These are phyloP conservation scores for Solanum phureja DNA, from an alignment of 257 asterid genomes.

Conservation along the genomic window DNA sequence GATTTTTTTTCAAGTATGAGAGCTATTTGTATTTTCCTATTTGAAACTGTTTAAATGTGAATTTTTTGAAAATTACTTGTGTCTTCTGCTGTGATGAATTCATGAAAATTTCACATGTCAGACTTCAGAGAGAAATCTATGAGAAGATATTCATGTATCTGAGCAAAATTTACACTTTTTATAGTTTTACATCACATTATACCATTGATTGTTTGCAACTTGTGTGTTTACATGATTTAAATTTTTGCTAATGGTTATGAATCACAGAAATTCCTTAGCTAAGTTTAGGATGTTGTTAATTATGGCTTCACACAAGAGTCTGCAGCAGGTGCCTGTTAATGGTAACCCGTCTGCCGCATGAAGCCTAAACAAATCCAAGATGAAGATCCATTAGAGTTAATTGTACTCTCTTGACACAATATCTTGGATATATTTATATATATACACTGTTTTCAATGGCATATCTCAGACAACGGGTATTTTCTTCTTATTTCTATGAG, in stretches of 20 bases:
- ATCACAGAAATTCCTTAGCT: too few relatives aligned
- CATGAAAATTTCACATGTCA: too few relatives aligned
- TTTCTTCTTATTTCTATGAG: constrained; percentile 15
- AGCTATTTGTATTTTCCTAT: neutral
- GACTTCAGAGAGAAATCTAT: too few relatives aligned
- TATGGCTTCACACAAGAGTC: neutral
- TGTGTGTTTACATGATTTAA: too few relatives aligned
- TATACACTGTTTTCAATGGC: neutral
- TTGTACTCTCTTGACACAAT: constrained; percentile 45
- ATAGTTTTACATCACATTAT: too few relatives aligned
- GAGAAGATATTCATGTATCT: too few relatives aligned
- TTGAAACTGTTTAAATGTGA: neutral
- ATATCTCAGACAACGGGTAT: constrained; percentile 81
- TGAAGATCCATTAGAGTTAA: neutral
- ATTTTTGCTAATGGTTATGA: too few relatives aligned
- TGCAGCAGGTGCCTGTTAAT: neutral
- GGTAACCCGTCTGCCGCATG: neutral
- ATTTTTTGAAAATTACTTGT: neutral
- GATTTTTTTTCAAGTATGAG: neutral
- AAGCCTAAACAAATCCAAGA: neutral
- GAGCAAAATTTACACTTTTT: too few relatives aligned
- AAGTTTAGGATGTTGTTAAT: too few relatives aligned
- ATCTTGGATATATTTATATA: constrained; percentile 27
- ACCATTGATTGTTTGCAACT: too few relatives aligned
- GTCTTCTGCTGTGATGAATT: too few relatives aligned